Evolutionary conservation across 148 eudicot genomes (phyloP), one percentile per base, ranked within the genome.

Genomic region (Rhododendron williamsianum): DNA sequence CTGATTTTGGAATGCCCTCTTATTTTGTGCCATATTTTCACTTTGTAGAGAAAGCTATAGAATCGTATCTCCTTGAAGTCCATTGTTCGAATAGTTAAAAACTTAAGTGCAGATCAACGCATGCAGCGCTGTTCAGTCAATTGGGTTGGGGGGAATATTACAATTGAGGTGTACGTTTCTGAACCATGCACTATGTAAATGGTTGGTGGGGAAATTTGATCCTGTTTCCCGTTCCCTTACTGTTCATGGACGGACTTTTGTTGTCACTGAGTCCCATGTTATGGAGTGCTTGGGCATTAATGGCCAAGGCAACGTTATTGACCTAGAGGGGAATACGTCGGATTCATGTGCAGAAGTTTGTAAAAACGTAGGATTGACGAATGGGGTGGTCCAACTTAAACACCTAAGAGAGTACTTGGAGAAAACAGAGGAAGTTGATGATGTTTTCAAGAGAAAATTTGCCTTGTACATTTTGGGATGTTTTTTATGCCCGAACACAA

Each of bases 211-310:
- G 0, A 5, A 56, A 0, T 56, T 16, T 18, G 63, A 56, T 56
- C n/a, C 2, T 49, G 15, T 0, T 49, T 9, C 0, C 2, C 0
- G 1, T 4, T 18, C 60, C 18, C 21, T 54, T 0, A 54, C 0
- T 4, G 60, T 54, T 15, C 21, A 54, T 16, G 23, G 60, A 3
- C 60, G 1, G 1, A 18, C 5, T 15, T 54, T 4, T 4, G 6
- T 54, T 54, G 6, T 54, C 4, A 54, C 21, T 1, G 60, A 54
- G 15, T 4, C 60, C 23, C 5, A 54, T 5, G 60, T 54, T 15
- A 1, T 18, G 1, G 60, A 54, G 23, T 16, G 60, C 4, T 54
- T 54, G 23, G 7, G 60, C 60, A 54, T 54, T 18, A 54, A 54
- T 18, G 60, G 21, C 16, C 5, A 16, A 54, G 23, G 60, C 60